Evolutionary conservation across 108 stramenopile genomes (phyloP), one percentile per base, ranked within the genome.

Genomic region (Skeletonema potamos): DNA sequence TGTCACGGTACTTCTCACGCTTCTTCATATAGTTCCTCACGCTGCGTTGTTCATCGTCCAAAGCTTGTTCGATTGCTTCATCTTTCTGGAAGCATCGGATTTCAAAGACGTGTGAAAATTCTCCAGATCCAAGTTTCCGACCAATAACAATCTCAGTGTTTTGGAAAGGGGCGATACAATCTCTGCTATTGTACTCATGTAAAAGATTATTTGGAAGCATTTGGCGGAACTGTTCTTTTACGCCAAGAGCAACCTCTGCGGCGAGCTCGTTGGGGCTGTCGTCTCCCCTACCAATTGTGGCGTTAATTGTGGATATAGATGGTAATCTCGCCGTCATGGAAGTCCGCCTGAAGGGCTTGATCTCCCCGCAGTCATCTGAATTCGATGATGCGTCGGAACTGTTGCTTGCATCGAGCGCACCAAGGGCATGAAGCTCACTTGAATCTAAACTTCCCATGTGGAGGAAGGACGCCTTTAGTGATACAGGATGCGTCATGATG

Each of bases 101-200:
- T 32, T 68, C 68, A 48, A 24, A 64, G 13, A 77, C 76, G 58
- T 77, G 70, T 17, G 56, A 58, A 34, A 72, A 77, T 37, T 77
- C 76, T 2, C 76, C 76, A 8, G 36, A 55, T 12, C 76, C 76
- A 0, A 77, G 55, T 37, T 65, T 58, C 13, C 17, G 17, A 3
- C 76, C 75, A 11, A 70, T 13, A 8, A 71, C 54, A 30, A 76
- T 76, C 62, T 76, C 75, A 12, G 18, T 48, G 1, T 43, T 55
- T 15, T 20, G 17, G 41, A 77, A 77, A 1, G 63, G 66, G 6
- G 74, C 74, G 3, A 68, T 32, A 27, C 11, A 26, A 37, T 68
- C 66, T 41, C 51, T 48, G 3, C 27, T 22, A 3, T 62, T 36
- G 66, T 68, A 68, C 22, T 67, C 66, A 27, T 62, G 11, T 11